A percentile compares a stretch with the other conserved stretches of the same genome.
phyloP scores from a whole-genome alignment of 345 rosid species.

The Eucalyptus regnans region DNA sequence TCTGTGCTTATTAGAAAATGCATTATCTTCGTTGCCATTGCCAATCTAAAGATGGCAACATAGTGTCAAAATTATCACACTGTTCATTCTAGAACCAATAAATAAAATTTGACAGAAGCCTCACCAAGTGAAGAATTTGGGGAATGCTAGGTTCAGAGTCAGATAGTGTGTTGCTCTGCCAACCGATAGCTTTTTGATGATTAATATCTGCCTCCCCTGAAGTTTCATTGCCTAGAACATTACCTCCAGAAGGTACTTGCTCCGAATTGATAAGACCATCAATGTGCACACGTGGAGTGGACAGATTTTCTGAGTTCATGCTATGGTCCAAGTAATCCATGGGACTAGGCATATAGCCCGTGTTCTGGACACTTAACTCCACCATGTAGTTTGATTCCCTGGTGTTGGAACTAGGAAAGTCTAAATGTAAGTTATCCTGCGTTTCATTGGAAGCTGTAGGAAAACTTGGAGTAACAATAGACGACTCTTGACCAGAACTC shows the following conservation, averaged over 20 bases:
- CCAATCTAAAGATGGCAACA: slow-evolving; percentile 39
- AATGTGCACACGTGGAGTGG: slow-evolving; percentile 34
- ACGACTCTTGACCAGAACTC: slow-evolving; percentile 71
- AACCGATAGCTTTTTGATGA: slow-evolving; percentile 30
- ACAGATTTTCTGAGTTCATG: slow-evolving; percentile 35
- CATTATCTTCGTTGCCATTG: slow-evolving; percentile 53
- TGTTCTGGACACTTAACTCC: slow-evolving; percentile 30
- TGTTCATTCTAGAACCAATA: neutral
- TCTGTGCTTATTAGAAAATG: slow-evolving; percentile 42
- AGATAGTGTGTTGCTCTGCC: slow-evolving; percentile 36
- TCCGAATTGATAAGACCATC: slow-evolving; percentile 43
- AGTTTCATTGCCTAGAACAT: slow-evolving; percentile 23
- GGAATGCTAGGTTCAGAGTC: slow-evolving; percentile 91
- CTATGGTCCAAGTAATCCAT: slow-evolving; percentile 35
- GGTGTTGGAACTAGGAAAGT: slow-evolving; percentile 28
- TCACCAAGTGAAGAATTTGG: slow-evolving; percentile 92
- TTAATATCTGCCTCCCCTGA: slow-evolving; percentile 31
- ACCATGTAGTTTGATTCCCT: slow-evolving; percentile 32
- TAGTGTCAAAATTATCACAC: neutral
- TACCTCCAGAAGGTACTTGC: slow-evolving; percentile 17
- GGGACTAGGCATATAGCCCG: slow-evolving; percentile 17
- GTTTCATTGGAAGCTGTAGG: slow-evolving; percentile 50
- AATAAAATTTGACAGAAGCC: neutral
- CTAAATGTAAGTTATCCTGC: slow-evolving; percentile 59
- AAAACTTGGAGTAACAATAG: slow-evolving; percentile 22